Evolutionary conservation across 2,329 filamentous ascomycete species (phyloP).

Genomic region (Sphaerulina musiva): DNA sequence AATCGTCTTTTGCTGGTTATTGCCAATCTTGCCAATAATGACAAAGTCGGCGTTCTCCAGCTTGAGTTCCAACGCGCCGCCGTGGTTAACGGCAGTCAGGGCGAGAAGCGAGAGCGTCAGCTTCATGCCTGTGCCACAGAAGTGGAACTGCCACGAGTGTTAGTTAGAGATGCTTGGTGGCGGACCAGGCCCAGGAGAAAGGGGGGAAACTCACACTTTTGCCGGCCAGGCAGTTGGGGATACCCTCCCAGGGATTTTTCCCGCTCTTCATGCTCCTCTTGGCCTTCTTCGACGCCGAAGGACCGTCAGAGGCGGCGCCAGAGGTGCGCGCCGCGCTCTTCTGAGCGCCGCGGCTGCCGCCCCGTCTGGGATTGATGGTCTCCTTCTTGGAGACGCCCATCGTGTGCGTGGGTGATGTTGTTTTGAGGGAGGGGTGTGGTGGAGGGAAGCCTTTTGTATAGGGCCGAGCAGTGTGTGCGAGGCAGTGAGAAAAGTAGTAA

Average conservation of each 20-base stretch:
- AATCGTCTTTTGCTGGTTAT: conserved; percentile 20
- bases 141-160: conserved; percentile 1
- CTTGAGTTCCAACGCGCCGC: conserved; percentile 6
- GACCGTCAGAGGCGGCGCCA: not conserved
- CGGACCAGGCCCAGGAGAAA: not conserved
- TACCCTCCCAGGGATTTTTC: not conserved
- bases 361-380: not conserved
- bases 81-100: conserved; percentile 2
- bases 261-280: not conserved
- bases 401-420: not conserved
- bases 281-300: conserved; percentile 3
- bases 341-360: not conserved
- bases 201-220: not conserved
- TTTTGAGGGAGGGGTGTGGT: not conserved
- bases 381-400: not conserved
- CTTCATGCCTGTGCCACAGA: conserved; percentile 3
- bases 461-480: not conserved
- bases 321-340: conserved; percentile 1
- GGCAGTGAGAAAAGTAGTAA: not conserved
- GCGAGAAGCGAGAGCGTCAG: conserved; percentile 1
- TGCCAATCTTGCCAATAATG: conserved; percentile 16
- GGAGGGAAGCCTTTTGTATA: not conserved
- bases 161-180: not conserved
- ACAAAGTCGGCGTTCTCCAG: conserved; percentile 12
- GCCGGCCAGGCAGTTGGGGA: conserved; percentile 1